phyloP scores from a whole-genome alignment of 768 basidiomycete genomes.

The Pulveroboletus sp. region DNA sequence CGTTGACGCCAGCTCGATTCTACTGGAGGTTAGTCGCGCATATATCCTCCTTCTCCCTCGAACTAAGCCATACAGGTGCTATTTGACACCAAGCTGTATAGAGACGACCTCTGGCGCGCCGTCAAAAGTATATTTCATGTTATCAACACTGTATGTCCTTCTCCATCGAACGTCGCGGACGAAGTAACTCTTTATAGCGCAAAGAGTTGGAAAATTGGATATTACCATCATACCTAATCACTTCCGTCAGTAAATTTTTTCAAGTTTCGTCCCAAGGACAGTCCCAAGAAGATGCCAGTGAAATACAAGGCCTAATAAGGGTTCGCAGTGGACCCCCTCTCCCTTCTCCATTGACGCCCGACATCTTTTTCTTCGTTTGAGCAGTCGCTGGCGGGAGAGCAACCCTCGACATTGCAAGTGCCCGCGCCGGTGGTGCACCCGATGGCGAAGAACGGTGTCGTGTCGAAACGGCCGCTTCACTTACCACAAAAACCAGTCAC shows the following conservation, averaged over 20 bases:
- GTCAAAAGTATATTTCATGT: conserved; percentile 21
- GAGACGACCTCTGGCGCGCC: conserved; percentile 20
- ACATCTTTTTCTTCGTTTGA: conserved; percentile 40
- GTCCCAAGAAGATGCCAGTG: conserved; percentile 23
- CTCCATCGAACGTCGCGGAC: conserved; percentile 3
- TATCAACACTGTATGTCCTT: conserved; percentile 26
- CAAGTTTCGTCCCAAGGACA: conserved; percentile 25
- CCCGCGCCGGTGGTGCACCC: conserved; percentile 11
- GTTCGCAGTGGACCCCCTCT: conserved; percentile 51
- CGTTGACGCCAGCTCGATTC: conserved; percentile 45
- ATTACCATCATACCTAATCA: conserved; percentile 38
- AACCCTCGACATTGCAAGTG: conserved; percentile 16
- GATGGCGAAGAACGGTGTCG: conserved; percentile 11
- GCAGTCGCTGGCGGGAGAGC: conserved; percentile 37
- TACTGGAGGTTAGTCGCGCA: conserved; percentile 41
- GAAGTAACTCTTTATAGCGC: conserved; percentile 38
- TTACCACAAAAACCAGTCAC: conserved; percentile 23
- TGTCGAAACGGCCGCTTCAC: conserved; percentile 24
- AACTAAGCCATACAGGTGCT: conserved; percentile 12
- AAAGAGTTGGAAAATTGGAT: conserved; percentile 41
- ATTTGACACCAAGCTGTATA: conserved; percentile 25
- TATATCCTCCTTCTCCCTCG: neutral
- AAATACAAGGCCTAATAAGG: conserved; percentile 46
- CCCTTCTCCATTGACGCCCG: conserved; percentile 36
- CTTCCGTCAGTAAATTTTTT: conserved; percentile 31